These are phyloP conservation scores for Pleurotus eryngii DNA, from an alignment of 768 basidiomycete species.

Conservation along the genomic window DNA sequence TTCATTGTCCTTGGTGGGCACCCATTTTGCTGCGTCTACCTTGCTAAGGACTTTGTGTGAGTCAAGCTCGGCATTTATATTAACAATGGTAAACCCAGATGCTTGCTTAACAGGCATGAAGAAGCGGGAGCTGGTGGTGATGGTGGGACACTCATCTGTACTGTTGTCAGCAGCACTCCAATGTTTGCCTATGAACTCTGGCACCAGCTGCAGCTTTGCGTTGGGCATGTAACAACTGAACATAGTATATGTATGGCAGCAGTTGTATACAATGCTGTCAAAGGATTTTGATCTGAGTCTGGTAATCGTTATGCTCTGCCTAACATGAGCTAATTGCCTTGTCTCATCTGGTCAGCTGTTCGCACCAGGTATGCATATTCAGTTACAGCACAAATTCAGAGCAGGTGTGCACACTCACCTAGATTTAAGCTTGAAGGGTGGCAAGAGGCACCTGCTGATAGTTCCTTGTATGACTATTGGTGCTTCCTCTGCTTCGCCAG, in stretches of 20 bases:
- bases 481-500: not conserved
- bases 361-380: not conserved
- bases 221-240: not conserved
- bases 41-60: not conserved
- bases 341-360: not conserved
- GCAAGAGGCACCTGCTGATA: not conserved
- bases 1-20: not conserved
- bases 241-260: not conserved
- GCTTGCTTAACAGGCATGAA: not conserved
- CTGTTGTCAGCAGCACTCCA: not conserved
- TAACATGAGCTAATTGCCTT: not conserved
- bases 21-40: not conserved
- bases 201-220: not conserved
- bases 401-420: not conserved
- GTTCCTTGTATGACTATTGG: not conserved
- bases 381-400: not conserved
- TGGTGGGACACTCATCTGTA: not conserved
- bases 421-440: not conserved
- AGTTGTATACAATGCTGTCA: not conserved
- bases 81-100: not conserved
- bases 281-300: not conserved
- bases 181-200: not conserved
- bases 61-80: not conserved
- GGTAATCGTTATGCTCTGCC: not conserved
- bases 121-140: not conserved